Percentiles rank a stretch among this genome's conserved stretches.
Conservation (phyloP, 2,329 filamentous ascomycete genomes). For the Cladosporium sp. region DNA sequence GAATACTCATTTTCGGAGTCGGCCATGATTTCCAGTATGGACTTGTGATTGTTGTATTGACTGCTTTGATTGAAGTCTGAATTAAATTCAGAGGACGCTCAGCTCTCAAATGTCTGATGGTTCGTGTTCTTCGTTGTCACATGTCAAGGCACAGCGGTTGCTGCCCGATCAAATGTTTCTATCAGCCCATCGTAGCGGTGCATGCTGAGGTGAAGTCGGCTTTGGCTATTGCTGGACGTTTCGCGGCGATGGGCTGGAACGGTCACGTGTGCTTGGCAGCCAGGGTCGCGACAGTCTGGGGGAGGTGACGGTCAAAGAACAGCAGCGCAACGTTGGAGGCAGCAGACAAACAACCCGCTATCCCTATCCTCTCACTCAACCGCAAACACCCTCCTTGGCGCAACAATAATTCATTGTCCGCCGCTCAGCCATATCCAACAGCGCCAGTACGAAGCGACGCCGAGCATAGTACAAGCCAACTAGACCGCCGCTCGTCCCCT, state of each 20-base stretch:
- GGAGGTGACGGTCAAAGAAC: conserved; percentile 3
- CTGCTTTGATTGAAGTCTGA: background rate
- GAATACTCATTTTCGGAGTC: conserved; percentile 25
- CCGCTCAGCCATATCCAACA: background rate
- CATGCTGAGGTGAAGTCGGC: conserved; percentile 2
- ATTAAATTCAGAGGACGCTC: background rate
- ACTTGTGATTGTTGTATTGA: background rate
- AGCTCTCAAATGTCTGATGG: too few relatives aligned
- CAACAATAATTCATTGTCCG: background rate
- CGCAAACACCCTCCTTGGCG: conserved; percentile 7
- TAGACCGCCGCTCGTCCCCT: conserved; percentile 1
- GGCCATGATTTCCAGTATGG: conserved; percentile 20
- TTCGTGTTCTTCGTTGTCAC: background rate
- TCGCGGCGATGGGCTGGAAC: background rate
- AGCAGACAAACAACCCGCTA: conserved; percentile 7
- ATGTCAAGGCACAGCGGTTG: background rate
- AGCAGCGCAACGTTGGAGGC: conserved; percentile 1
- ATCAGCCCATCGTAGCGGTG: conserved; percentile 1
- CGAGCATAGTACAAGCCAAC: conserved; percentile 5
- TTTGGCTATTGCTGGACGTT: background rate
- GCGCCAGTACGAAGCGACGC: background rate
- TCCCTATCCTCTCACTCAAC: background rate
- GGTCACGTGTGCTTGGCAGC: conserved; percentile 5
- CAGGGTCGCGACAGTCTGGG: background rate
- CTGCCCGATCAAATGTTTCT: background rate